phyloP scores from a whole-genome alignment of 176 grass and related monocot species.

The Carex pumila region DNA sequence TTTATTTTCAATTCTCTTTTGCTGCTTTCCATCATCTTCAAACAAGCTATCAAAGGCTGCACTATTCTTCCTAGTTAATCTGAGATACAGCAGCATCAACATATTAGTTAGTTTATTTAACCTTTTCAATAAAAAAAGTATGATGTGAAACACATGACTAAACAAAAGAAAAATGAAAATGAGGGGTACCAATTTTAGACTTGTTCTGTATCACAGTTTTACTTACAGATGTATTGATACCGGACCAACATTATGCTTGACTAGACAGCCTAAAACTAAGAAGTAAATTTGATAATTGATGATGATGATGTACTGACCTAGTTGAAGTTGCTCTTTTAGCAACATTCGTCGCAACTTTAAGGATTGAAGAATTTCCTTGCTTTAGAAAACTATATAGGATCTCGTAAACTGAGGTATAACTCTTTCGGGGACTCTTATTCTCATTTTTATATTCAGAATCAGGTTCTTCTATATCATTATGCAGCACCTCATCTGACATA shows the following conservation, averaged over 20 bases:
- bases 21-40: conserved; percentile 37
- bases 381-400: conserved; percentile 65
- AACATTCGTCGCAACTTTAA: conserved; percentile 43
- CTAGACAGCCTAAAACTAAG: neutral
- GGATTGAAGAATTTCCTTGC: conserved; percentile 65
- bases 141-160: neutral
- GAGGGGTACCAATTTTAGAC: neutral
- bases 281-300: neutral
- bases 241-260: neutral
- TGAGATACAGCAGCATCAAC: neutral
- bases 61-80: conserved; percentile 52
- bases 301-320: conserved; percentile 23
- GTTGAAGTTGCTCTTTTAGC: conserved; percentile 43
- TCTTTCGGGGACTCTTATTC: conserved; percentile 39
- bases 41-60: conserved; percentile 46
- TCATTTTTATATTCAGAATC: conserved; percentile 47
- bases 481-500: conserved; percentile 22
- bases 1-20: conserved; percentile 37
- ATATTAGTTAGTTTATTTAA: neutral
- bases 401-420: conserved; percentile 46
- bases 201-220: neutral
- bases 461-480: conserved; percentile 62
- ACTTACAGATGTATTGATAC: neutral
- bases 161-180: neutral
- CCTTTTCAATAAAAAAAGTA: neutral